Conservation (phyloP, 1,284 basidiomycete genomes). For the Entoloma clypeatum region DNA sequence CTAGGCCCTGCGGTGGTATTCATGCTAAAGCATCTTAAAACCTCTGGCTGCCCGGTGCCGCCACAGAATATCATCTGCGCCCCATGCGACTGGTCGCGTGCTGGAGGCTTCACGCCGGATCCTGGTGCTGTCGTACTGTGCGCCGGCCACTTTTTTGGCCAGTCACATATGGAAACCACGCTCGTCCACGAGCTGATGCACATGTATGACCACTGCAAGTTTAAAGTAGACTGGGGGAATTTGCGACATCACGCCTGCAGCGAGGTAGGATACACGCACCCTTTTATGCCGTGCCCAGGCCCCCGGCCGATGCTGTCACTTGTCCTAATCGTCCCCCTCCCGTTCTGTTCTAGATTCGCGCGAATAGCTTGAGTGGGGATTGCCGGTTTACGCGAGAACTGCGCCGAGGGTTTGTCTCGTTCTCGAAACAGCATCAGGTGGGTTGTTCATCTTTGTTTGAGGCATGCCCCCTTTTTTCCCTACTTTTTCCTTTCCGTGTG, state of each 20-base stretch:
- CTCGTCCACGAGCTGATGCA: slow-evolving; percentile 95
- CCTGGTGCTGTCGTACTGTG: slow-evolving; percentile 79
- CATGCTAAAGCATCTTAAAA: slow-evolving; percentile 83
- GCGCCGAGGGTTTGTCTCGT: slow-evolving; percentile 68
- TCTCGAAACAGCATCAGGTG: slow-evolving; percentile 94
- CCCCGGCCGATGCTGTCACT: not conserved
- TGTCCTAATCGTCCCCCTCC: slow-evolving; percentile 10
- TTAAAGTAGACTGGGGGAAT: slow-evolving; percentile 90
- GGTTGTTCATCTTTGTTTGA: slow-evolving; percentile 4
- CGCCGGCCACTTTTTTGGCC: slow-evolving; percentile 76
- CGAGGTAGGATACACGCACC: slow-evolving; percentile 54
- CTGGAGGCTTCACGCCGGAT: slow-evolving; percentile 82
- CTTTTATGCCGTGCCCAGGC: not conserved
- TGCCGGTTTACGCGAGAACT: slow-evolving; percentile 84
- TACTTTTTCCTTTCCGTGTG: slow-evolving; percentile 1
- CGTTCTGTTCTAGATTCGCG: slow-evolving; percentile 71
- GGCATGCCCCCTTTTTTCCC: slow-evolving; percentile 1
- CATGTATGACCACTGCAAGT: slow-evolving; percentile 92
- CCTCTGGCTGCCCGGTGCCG: slow-evolving; percentile 64
- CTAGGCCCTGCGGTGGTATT: slow-evolving; percentile 83
- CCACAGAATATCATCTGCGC: slow-evolving; percentile 75
- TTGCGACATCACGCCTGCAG: slow-evolving; percentile 93
- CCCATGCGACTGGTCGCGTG: slow-evolving; percentile 70
- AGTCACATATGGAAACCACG: slow-evolving; percentile 90
- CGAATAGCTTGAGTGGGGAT: slow-evolving; percentile 91